Evolutionary conservation across 805 yeast species (phyloP), one percentile per base, ranked within the genome.

Genomic region (Starmerella khaoyaiensis): DNA sequence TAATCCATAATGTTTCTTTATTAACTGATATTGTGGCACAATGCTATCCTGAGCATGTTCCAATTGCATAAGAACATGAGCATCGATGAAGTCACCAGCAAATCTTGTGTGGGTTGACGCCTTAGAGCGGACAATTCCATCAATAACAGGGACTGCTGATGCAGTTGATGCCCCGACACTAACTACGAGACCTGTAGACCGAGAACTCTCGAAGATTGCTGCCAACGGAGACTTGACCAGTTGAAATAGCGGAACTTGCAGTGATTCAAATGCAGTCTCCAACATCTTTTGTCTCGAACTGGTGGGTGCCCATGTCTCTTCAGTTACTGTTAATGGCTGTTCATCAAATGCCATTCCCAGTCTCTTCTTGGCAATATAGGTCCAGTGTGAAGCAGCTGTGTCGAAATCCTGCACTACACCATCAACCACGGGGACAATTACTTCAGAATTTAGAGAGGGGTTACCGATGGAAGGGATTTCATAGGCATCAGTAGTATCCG

Each of bases 51-150:
- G 42, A 40, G 55, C 57, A 28, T 59, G 47, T 39, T 62, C 58
- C 44, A 67, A 65, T 49, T 60, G 70, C 35, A 70, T 63, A 46
- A 69, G 57, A 2, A 75, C 62, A 58, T 79, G 81, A 35, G 72
- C 64, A 55, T 77, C 79, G 38, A 80, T 56, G 55, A 78, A 86
- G 55, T 84, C 87, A 8, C 96, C 97, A 3, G 86, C 95, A 54
- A 69, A 79, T 49, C 72, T 74, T 12, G 81, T 70, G 55, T 72
- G 78, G 42, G 69, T 62, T 4, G 73, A 66, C 32, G 81, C 79
- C 37, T 50, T 50, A 4, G 32, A 14, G 7, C 45, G 40, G 28
- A 51, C 51, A 11, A 40, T 39, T 28, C 55, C 55, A 29, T 52
- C 55, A n/a, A 52, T 37, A 5, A 52, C 51, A 20, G 55, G 55